Evolutionary conservation across 176 grass and related monocot species (phyloP), one percentile per base, ranked within the genome.

Genomic region (Hsuehochloa calcarea): DNA sequence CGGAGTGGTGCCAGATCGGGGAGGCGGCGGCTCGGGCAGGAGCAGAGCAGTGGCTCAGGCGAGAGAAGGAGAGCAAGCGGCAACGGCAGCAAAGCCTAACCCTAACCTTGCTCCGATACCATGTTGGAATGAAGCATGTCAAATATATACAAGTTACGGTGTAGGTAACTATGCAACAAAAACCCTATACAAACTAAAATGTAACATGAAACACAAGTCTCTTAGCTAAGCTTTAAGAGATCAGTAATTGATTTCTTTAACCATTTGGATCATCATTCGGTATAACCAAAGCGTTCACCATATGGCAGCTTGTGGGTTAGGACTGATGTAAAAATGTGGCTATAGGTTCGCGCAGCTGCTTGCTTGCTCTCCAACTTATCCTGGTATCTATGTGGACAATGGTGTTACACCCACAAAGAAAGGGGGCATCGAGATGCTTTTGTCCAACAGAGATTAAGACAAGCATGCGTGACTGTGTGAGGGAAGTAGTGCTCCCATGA

Each of bases 351-450:
- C 46, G 79, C 14, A 71, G 66, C 72, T 72, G 38, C 27, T 82
- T 82, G 39, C 51, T 82, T 85, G 45, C 51, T 75, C 37, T 51
- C 71, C 31, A 76, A 82, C 70, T 56, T 46, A 76, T 47, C 26
- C 50, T 87, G 6, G 41, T 23, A 80, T 37, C 12, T 35, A 45
- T 87, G 49, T 75, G 85, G 64, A 76, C 52, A 60, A 66, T 69
- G 60, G 10, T 80, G 79, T 84, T 87, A 68, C 76, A 75, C 61
- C 61, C 40, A 69, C 50, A 68, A 58, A 68, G 74, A 55, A 89
- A 89, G 43, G 51, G 23, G 17, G 11, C 38, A 61, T 17, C n/a
- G 63, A 47, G 25, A 35, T 60, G 25, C 63, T 70, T 85, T 41
- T 85, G 27, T 69, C 17, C 67, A 34, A 56, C 26, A 49, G 50